Evolutionary conservation across 2,329 filamentous ascomycete species (phyloP), one percentile per base, ranked within the genome.

Genomic region (Verticillium alfalfae): DNA sequence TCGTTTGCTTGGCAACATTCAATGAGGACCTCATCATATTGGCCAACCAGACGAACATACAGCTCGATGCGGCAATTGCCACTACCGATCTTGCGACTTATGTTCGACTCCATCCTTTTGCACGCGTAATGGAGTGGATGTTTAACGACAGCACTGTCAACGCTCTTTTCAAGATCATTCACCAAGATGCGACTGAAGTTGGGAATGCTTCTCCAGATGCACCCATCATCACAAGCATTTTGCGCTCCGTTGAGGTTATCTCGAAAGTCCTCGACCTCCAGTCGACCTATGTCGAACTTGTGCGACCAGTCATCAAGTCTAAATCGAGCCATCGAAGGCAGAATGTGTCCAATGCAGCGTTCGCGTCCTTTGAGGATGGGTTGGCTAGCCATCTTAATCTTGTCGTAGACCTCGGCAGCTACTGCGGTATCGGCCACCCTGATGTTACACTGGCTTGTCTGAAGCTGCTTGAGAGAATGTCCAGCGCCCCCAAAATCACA

Each of bases 81-180:
- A 84, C 91, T 4, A 89, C 88, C 2, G 90, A 91, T 61, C 80
- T 98, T 5, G 86, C 88, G 58, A 84, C 85, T 6, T 99, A 99
- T 71, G 87, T 95, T 62, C 86, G 88, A 31, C 84, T 97, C 60
- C 96, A 99, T 76, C 94, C 96, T 0, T 99, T 98, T 70, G 88
- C 91, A 3, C 87, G 96, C 63, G 89, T 96, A 16, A 97, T 98
- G 91, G 95, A 99, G 71, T 98, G 95, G 93, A 86, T 99, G 76
- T 97, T 96, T 75, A 97, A 96, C 71, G 92, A 96, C 70, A 92
- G 90, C 66, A 91, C 97, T 26, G 86, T 96, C 69, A 85, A 85
- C 66, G 86, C 89, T 15, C 77, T 99, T 2, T 94, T 97, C 73
- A 83, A 86, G 61, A 86, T 90, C 12, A 86, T 95, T 36, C 90